Evolutionary conservation across 2,329 filamentous ascomycete species (phyloP).

Genomic region (Aspergillus puulaauensis): DNA sequence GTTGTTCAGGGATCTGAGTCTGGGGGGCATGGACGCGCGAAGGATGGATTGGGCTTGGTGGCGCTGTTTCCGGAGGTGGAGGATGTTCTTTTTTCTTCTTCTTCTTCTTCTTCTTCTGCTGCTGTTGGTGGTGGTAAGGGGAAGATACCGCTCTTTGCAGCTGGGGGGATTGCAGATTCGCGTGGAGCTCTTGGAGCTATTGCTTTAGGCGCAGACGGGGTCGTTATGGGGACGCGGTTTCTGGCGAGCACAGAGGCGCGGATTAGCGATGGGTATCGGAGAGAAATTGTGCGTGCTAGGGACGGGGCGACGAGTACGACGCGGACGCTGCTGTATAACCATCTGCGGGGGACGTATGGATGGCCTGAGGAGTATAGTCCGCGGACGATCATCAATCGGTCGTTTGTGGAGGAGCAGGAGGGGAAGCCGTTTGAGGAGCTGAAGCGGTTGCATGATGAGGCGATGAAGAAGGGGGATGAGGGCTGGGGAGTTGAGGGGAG

Average conservation of each 20-base stretch:
- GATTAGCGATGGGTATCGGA: conserved; percentile 53
- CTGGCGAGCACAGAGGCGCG: conserved; percentile 55
- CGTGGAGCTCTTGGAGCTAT: conserved; percentile 52
- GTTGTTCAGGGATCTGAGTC: conserved; percentile 57
- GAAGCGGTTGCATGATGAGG: conserved; percentile 44
- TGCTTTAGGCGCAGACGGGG: conserved; percentile 54
- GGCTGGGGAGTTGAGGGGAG: conserved; percentile 52
- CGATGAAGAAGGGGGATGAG: conserved; percentile 39
- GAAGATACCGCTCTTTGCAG: conserved; percentile 50
- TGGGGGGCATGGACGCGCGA: conserved; percentile 54
- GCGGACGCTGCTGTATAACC: conserved; percentile 55
- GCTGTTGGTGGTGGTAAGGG: conserved; percentile 20
- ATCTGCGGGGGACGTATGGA: conserved; percentile 55
- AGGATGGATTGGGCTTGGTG: conserved; percentile 50
- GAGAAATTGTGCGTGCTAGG: conserved; percentile 50
- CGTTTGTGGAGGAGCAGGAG: conserved; percentile 45
- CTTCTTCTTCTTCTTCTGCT: too few species aligned
- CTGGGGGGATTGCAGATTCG: conserved; percentile 56
- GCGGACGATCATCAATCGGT: conserved; percentile 58
- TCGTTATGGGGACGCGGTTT: conserved; percentile 64
- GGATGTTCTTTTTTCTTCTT: conserved; percentile 30
- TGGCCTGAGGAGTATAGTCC: conserved; percentile 63
- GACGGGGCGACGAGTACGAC: conserved; percentile 55
- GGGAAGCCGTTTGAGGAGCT: conserved; percentile 49
- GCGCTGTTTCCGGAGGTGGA: conserved; percentile 53